A percentile compares a stretch with the other conserved stretches of the same genome.
These are phyloP conservation scores for Plectosphaerella sp. DNA, from an alignment of 2,329 filamentous ascomycete genomes.

Conservation along the genomic window DNA sequence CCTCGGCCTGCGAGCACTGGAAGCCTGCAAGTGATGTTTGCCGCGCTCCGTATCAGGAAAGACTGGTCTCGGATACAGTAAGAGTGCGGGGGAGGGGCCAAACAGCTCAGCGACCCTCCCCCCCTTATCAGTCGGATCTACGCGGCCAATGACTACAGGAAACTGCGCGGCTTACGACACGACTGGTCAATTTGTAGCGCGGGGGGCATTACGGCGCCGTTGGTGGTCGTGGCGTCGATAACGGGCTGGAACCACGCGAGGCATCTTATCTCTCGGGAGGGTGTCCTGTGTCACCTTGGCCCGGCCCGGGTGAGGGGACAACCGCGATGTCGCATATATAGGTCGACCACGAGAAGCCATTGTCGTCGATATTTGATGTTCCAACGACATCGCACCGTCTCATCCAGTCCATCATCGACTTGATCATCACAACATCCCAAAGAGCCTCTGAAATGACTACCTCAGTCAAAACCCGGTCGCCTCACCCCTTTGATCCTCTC, in stretches of 20 bases:
- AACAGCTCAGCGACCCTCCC: background rate
- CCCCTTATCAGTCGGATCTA: background rate
- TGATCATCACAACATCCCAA: no score
- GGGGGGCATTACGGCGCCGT: background rate
- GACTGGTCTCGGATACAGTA: background rate
- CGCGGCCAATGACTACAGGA: background rate
- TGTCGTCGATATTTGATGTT: no score
- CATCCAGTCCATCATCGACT: no score
- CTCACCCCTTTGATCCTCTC: slow-evolving; percentile 76
- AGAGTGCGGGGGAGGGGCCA: slow-evolving; percentile 1
- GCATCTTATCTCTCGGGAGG: no score
- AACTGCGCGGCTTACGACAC: background rate
- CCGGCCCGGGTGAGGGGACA: no score
- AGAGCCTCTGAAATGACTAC: background rate
- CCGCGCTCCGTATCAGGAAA: background rate
- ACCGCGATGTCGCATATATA: no score
- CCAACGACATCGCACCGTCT: no score
- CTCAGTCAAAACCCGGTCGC: background rate
- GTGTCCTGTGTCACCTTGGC: no score
- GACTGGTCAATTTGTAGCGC: background rate
- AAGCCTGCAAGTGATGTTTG: background rate
- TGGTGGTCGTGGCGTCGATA: background rate
- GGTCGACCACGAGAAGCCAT: no score
- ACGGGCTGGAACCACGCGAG: no score
- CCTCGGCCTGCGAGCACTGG: no score